phyloP scores from a whole-genome alignment of 1,284 basidiomycete species.

The Cutaneotrichosporon sp. region DNA sequence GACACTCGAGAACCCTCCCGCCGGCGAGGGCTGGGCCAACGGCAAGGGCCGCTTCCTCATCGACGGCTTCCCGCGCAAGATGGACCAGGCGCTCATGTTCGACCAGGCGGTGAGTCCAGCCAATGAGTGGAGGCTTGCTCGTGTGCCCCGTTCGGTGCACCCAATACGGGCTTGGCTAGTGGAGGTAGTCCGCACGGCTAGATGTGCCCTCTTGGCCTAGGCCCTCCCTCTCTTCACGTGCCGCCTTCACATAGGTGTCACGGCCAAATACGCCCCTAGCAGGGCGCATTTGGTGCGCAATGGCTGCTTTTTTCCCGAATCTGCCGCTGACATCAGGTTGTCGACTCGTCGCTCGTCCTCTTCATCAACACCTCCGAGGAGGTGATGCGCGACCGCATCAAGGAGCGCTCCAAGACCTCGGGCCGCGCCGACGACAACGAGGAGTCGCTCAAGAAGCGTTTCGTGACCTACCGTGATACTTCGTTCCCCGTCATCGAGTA shows the following conservation, averaged over 20 bases:
- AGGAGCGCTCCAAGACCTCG: constrained; percentile 89
- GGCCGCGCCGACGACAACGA: constrained; percentile 94
- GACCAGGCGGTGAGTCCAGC: constrained; percentile 70
- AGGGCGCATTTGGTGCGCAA: not conserved
- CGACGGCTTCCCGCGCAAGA: constrained; percentile 96
- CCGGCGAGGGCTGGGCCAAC: constrained; percentile 62
- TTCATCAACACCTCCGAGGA: constrained; percentile 89
- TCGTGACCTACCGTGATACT: constrained; percentile 81
- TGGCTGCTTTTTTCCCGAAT: no score
- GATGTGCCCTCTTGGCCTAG: not conserved
- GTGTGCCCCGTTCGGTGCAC: not conserved
- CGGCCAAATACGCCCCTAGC: no score
- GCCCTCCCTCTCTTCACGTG: not conserved
- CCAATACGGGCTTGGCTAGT: not conserved
- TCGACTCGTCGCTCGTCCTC: constrained; percentile 73
- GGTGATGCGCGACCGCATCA: constrained; percentile 79
- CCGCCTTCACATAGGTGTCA: no score
- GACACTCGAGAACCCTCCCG: constrained; percentile 56
- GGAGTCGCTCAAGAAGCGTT: constrained; percentile 95
- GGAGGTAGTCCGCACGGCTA: not conserved
- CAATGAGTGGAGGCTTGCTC: not conserved
- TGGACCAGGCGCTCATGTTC: constrained; percentile 96
- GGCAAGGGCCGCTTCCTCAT: constrained; percentile 86
- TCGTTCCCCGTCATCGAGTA: constrained; percentile 96
- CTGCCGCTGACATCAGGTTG: constrained; percentile 61